Base-by-base conservation (phyloP, 176 grass and related monocot species). In the Rhynchospora pubera region DNA sequence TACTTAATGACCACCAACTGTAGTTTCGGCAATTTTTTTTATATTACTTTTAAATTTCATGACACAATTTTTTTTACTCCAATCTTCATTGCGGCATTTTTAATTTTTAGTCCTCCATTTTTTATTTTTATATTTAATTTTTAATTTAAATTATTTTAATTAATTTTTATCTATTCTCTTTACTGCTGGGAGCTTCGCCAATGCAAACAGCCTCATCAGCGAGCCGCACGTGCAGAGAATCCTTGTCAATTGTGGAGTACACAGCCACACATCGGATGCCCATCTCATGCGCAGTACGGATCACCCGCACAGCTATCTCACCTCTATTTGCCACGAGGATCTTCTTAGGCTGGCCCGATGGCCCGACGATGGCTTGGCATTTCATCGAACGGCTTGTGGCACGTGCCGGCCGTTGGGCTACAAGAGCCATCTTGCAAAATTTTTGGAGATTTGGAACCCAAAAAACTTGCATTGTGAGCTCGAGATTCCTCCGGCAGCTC, bases 201-300 rank as follows among this genome's bases (percentile, higher is more conserved):
- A 89, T 89, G 56, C 88, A 86, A 43, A 89, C 84, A 7, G 88
- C 79, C 51, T 89, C 84, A 55, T 89, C 88, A 9, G 88, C 88
- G 30, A 89, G 88, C 10, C 74, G 79, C 57, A 89, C 88, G 9
- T 89, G 88, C 83, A 89, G 80, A 64, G 84, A 84, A 79, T 89
- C 88, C 53, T 62, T 64, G 61, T 89, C 88, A 64, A 89, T 89
- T 79, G 88, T 89, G 5, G 88, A 89, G 63, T 89, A 78, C 55
- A 89, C 88, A 43, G 84, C 88, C 34, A 86, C 88, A 79, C 88
- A 89, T 3, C 78, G 79, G 16, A 89, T 89, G 2, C 87, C 87
- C 87, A 89, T 89, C 62, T 89, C 87, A 57, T 89, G 84, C 62
- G 88, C 88, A 47, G 88, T 89, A 69, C 84, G 88, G 48, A 89